Conservation (phyloP, 306 rosid genomes). For the Vigna angularis region DNA sequence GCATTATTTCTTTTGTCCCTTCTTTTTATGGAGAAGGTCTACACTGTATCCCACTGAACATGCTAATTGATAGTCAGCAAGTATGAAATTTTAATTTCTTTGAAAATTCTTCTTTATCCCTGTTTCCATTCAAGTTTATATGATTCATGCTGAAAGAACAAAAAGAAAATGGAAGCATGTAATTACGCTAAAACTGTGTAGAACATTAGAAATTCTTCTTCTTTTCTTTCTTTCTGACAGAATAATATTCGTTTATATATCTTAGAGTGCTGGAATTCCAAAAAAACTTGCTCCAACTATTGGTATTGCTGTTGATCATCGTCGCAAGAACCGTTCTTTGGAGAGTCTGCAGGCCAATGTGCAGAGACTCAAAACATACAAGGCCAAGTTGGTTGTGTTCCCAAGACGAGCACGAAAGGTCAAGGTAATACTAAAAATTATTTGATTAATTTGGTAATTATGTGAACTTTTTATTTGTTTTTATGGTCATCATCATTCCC, state of each 20-base stretch:
- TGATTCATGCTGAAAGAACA: background rate
- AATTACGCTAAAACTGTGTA: background rate
- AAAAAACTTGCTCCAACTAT: slow-evolving; percentile 71
- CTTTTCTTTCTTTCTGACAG: background rate
- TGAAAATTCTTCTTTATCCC: background rate
- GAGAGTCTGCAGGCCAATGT: slow-evolving; percentile 65
- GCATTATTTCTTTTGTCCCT: background rate
- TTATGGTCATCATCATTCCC: background rate
- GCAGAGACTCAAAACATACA: slow-evolving; percentile 71
- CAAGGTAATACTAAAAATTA: slow-evolving; percentile 47
- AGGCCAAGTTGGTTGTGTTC: slow-evolving; percentile 77
- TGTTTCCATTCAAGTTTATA: background rate
- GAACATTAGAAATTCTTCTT: background rate
- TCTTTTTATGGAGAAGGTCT: background rate
- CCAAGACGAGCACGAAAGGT: slow-evolving; percentile 67
- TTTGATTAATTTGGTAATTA: too few species aligned
- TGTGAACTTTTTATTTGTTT: background rate
- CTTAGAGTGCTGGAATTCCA: slow-evolving; percentile 71
- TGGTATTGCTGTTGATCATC: slow-evolving; percentile 74
- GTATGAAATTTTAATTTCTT: background rate
- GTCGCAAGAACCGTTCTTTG: slow-evolving; percentile 62
- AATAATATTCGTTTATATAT: background rate
- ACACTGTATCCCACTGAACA: background rate
- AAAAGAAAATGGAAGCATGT: background rate
- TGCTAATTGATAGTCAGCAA: background rate